A percentile compares a stretch with the other conserved stretches of the same genome.
These are phyloP conservation scores for Beauveria rudraprayagi DNA, from an alignment of 2,329 filamentous ascomycete genomes.

Conservation along the genomic window DNA sequence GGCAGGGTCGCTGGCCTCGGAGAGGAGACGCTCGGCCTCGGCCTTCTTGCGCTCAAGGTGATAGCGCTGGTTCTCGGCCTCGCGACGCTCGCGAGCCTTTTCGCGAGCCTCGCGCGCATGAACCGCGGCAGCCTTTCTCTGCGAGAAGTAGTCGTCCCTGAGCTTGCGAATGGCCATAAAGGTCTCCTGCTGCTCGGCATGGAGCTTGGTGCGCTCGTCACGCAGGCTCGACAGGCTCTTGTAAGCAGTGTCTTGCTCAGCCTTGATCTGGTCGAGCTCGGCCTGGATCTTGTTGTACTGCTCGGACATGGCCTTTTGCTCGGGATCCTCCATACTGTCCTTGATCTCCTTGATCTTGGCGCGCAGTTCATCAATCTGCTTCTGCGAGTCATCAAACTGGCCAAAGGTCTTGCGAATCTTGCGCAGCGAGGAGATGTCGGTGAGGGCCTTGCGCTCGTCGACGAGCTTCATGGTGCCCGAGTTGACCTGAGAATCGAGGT, in stretches of 20 bases:
- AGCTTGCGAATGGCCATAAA: slow-evolving; percentile 73
- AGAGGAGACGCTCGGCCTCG: slow-evolving; percentile 66
- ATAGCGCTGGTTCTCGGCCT: slow-evolving; percentile 69
- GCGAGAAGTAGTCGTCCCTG: slow-evolving; percentile 81
- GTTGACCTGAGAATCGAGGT: slow-evolving; percentile 78
- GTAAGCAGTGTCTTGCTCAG: slow-evolving; percentile 83
- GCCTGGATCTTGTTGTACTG: slow-evolving; percentile 77
- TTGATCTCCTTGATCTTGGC: slow-evolving; percentile 81
- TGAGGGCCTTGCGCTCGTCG: slow-evolving; percentile 90
- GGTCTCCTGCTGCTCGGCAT: slow-evolving; percentile 80
- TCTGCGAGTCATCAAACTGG: slow-evolving; percentile 75
- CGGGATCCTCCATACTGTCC: slow-evolving; percentile 84
- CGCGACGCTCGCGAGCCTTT: slow-evolving; percentile 66
- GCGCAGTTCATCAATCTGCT: slow-evolving; percentile 81
- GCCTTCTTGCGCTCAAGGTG: slow-evolving; percentile 67
- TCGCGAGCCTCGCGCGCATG: slow-evolving; percentile 80
- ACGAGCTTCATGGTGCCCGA: slow-evolving; percentile 88
- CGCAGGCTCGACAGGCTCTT: slow-evolving; percentile 78
- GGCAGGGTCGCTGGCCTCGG: slow-evolving; percentile 76
- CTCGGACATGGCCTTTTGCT: slow-evolving; percentile 79
- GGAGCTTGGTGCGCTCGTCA: slow-evolving; percentile 77
- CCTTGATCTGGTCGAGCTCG: slow-evolving; percentile 84
- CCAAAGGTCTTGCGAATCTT: slow-evolving; percentile 90
- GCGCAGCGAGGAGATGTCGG: slow-evolving; percentile 72
- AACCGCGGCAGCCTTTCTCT: slow-evolving; percentile 72